These are phyloP conservation scores for Phytophthora hybrid DNA, from an alignment of 352 stramenopile species.

Conservation along the genomic window DNA sequence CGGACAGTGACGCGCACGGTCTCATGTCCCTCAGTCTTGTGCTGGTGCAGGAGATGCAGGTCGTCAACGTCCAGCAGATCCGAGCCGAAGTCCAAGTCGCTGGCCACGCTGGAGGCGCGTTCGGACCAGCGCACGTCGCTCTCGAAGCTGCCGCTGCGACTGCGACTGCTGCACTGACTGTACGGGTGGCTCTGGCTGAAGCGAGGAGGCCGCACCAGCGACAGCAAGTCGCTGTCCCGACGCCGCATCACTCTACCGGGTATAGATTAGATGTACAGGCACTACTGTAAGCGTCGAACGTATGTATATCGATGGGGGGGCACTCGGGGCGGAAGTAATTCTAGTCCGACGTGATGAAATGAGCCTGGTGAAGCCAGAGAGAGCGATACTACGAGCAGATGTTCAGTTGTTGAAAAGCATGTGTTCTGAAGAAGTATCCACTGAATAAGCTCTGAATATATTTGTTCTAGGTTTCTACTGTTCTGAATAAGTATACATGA, in stretches of 20 bases:
- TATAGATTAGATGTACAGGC: neutral
- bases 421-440: neutral
- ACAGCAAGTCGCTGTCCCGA: constrained; percentile 41
- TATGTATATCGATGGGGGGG: neutral
- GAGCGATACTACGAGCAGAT: constrained; percentile 1
- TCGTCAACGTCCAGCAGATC: constrained; percentile 49
- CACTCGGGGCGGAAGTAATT: constrained; percentile 1
- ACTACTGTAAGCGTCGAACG: neutral
- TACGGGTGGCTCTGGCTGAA: constrained; percentile 11
- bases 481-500: neutral
- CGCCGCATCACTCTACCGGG: constrained; percentile 30
- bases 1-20: constrained; percentile 52
- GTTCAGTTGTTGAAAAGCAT: neutral
- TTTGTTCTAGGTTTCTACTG: neutral
- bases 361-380: neutral
- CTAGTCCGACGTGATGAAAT: constrained; percentile 3
- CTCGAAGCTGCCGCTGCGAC: constrained; percentile 45
- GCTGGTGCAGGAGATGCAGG: constrained; percentile 37
- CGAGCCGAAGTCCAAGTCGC: constrained; percentile 37
- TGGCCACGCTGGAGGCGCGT: constrained; percentile 27
- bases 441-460: neutral
- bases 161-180: constrained; percentile 46
- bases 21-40: constrained; percentile 28
- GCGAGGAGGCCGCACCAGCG: constrained; percentile 21
- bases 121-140: constrained; percentile 34